Percentiles rank a stretch among this genome's conserved stretches.
Evolutionary conservation across 2,329 filamentous ascomycete species (phyloP).

Genomic region (Colletotrichum gigasporum): DNA sequence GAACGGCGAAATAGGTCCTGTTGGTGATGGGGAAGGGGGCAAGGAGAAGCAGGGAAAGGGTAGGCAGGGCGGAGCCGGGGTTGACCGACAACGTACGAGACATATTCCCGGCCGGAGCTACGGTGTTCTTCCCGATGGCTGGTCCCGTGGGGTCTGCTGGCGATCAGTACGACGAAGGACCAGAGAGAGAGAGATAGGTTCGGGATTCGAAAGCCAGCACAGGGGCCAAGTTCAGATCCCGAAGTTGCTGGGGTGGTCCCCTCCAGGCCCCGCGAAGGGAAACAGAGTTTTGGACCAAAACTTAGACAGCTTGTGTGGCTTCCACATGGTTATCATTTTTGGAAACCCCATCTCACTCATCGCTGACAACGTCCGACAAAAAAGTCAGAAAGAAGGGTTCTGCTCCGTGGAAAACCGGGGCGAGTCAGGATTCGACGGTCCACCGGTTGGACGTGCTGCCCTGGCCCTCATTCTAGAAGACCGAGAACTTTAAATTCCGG

Average conservation of each 20-base stretch:
- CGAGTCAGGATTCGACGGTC: slow-evolving; percentile 19
- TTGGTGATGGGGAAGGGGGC: background rate
- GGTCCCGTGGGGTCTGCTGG: background rate
- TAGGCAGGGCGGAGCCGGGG: slow-evolving; percentile 12
- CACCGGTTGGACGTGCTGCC: slow-evolving; percentile 13
- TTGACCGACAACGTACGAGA: background rate
- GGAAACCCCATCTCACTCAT: slow-evolving; percentile 23
- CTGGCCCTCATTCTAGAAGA: slow-evolving; percentile 22
- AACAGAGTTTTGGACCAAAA: slow-evolving; percentile 31
- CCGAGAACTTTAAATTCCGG: slow-evolving; percentile 29
- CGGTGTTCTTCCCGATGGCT: slow-evolving; percentile 20
- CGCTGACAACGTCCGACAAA: slow-evolving; percentile 21
- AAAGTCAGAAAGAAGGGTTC: slow-evolving; percentile 24
- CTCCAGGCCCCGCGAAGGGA: slow-evolving; percentile 3
- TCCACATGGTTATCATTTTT: slow-evolving; percentile 33
- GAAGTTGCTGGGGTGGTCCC: slow-evolving; percentile 7
- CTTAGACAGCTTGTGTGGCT: slow-evolving; percentile 21
- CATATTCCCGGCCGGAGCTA: slow-evolving; percentile 4
- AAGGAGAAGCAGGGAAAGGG: too few species aligned
- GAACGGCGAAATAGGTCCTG: slow-evolving; percentile 12
- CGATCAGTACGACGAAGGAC: background rate
- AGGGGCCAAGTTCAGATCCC: slow-evolving; percentile 28
- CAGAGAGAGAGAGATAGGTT: background rate
- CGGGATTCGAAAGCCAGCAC: background rate
- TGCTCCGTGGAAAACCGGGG: slow-evolving; percentile 22